A percentile compares a stretch with the other conserved stretches of the same genome.
Evolutionary conservation across 139 green algal species (phyloP).

Genomic region (Chlorella sp.): DNA sequence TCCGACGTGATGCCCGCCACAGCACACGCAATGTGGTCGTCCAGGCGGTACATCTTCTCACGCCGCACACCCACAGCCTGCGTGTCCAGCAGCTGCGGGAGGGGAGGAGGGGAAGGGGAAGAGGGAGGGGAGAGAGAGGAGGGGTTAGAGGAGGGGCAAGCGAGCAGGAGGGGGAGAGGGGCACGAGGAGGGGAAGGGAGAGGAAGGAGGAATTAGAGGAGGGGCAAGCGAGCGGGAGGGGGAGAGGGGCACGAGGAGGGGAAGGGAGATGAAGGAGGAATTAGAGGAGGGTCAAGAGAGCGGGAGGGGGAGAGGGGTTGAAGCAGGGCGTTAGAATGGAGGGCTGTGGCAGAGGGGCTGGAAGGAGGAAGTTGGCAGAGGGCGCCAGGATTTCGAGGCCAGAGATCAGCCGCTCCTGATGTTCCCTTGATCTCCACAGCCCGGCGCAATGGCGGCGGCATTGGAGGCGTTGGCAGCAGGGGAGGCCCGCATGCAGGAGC

Average conservation of each 20-base stretch:
- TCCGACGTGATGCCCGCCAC: conserved; percentile 98
- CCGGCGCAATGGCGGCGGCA: too few species aligned
- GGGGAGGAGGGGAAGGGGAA: neutral
- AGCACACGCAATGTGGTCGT: conserved; percentile 95
- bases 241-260: too few species aligned
- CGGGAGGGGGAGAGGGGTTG: neutral
- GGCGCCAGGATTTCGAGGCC: too few species aligned
- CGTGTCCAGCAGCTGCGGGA: conserved; percentile 89
- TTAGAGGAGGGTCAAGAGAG: neutral
- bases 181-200: neutral
- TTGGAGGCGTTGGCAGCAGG: too few species aligned
- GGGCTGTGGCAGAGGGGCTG: too few species aligned
- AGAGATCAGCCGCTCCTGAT: too few species aligned
- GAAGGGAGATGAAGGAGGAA: neutral
- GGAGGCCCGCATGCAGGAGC: too few species aligned
- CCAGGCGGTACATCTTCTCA: conserved; percentile 99
- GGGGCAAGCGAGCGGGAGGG: neutral
- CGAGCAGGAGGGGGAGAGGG: neutral
- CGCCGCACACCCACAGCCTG: conserved; percentile 86
- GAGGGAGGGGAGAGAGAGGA: neutral
- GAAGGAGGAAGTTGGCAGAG: neutral
- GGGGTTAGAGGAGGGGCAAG: neutral
- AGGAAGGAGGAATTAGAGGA: neutral
- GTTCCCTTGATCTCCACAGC: too few species aligned
- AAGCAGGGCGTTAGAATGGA: too few species aligned